Evolutionary conservation across 2,329 filamentous ascomycete genomes (phyloP), one percentile per base, ranked within the genome.

Genomic region (Rutstroemia sydowiana): DNA sequence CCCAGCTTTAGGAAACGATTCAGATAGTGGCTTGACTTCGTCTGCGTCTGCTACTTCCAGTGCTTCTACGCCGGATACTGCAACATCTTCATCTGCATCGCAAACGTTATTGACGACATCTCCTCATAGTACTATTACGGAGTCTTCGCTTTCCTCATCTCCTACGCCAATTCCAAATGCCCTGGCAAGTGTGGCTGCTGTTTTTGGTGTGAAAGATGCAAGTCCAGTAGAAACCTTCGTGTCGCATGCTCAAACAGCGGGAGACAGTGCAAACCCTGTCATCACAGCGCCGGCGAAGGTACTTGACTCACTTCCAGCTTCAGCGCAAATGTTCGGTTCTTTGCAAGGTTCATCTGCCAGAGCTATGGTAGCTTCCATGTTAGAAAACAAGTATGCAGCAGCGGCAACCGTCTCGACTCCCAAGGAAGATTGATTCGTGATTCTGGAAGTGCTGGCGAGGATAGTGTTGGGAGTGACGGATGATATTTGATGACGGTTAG

Each of bases 101-200:
- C 16, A 13, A 32, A 23, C n/a, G 5, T n/a, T 7, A 18, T 7
- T 26, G n/a, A 23, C 48, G 2, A 34, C 18, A 23, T 10, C 39
- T 32, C 42, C 21, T 14, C n/a, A 6, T 39, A 11, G 13, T 21
- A 20, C 36, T 10, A 46, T n/a, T 31, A 26, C 18, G 8, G 14
- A 32, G 11, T 34, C 13, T 10, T 9, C 34, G n/a, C 3, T 11
- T 10, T 30, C 26, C 31, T 18, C 16, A 16, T 2, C 26, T 3
- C 20, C 21, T 39, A 40, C 23, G 6, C 37, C 42, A 18, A 31
- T 13, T 21, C 42, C 39, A 21, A 51, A 51, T 11, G 48, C 48
- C 18, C 23, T 51, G 16, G 48, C 48, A 40, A 37, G 46, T 32
- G 48, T 51, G 9, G 48, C 48, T 46, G 48, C 48, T 51, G 48